phyloP scores from a whole-genome alignment of 495 filamentous ascomycete genomes.

The Hypoxylon lienhwacheense region DNA sequence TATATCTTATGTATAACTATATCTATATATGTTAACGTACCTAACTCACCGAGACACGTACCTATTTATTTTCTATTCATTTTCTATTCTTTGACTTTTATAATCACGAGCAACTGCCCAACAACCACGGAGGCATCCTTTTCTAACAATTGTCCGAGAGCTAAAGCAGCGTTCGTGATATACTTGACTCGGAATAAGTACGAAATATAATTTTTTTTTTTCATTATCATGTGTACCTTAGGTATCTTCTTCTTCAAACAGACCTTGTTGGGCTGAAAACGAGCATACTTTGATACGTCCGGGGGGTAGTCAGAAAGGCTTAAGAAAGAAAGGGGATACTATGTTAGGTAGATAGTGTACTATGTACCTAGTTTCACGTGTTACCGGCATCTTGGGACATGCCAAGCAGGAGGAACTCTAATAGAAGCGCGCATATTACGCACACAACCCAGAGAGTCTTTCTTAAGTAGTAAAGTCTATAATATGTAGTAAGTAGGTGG shows the following conservation, averaged over 20 bases:
- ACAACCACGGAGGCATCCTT: conserved; percentile 19
- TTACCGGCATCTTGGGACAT: conserved; percentile 37
- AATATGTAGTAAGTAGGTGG: no score
- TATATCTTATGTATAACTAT: no score
- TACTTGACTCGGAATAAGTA: conserved; percentile 30
- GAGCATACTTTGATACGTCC: conserved; percentile 24
- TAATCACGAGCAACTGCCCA: not conserved
- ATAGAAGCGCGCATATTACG: conserved; percentile 26
- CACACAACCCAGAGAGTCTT: no score
- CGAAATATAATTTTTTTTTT: conserved; percentile 17
- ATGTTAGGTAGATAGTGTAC: no score
- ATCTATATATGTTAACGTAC: no score
- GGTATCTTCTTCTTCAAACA: conserved; percentile 29
- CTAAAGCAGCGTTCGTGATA: conserved; percentile 34
- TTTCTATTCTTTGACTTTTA: no score
- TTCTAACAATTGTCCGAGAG: conserved; percentile 16
- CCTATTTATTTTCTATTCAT: no score
- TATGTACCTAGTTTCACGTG: conserved; percentile 34
- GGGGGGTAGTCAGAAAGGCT: conserved; percentile 16
- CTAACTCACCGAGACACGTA: no score
- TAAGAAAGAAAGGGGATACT: conserved; percentile 17
- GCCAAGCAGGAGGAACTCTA: conserved; percentile 35
- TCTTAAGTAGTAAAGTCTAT: no score
- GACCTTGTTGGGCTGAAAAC: conserved; percentile 30
- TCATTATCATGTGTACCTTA: no score